Conservation (phyloP, 768 basidiomycete genomes). For the Lentinula aciculospora region DNA sequence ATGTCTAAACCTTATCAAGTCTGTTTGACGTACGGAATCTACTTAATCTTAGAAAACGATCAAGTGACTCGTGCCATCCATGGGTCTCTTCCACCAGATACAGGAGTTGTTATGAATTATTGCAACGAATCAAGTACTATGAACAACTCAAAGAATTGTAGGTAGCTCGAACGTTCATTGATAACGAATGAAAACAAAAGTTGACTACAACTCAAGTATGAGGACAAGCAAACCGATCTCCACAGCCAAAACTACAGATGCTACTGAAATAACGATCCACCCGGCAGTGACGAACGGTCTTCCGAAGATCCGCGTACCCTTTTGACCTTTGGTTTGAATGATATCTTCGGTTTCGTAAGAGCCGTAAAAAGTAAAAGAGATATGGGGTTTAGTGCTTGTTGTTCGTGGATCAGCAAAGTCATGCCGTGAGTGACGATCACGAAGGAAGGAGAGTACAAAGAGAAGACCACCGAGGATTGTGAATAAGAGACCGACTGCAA, state of each 20-base stretch:
- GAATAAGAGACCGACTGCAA: slow-evolving; percentile 55
- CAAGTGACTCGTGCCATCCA: too few species aligned
- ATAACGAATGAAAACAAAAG: neutral
- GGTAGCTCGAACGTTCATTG: neutral
- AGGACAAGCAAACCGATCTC: slow-evolving; percentile 65
- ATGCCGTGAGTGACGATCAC: slow-evolving; percentile 62
- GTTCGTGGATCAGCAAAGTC: slow-evolving; percentile 66
- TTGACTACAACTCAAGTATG: slow-evolving; percentile 37
- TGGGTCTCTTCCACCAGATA: too few species aligned
- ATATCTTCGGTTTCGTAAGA: slow-evolving; percentile 25
- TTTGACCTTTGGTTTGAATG: slow-evolving; percentile 55
- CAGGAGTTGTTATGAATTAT: too few species aligned
- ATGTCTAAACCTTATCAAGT: too few species aligned
- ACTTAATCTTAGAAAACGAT: too few species aligned
- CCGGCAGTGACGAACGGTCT: slow-evolving; percentile 79
- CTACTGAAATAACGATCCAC: slow-evolving; percentile 61
- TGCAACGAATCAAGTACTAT: too few species aligned
- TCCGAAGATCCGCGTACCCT: slow-evolving; percentile 60
- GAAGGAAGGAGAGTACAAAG: slow-evolving; percentile 50
- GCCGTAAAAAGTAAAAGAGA: slow-evolving; percentile 8
- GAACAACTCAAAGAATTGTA: too few species aligned
- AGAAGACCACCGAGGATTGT: slow-evolving; percentile 57
- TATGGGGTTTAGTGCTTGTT: neutral
- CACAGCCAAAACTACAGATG: slow-evolving; percentile 52
- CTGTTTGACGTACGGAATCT: too few species aligned